These are phyloP conservation scores for Vicia villosa DNA, from an alignment of 306 rosid species.

Conservation along the genomic window DNA sequence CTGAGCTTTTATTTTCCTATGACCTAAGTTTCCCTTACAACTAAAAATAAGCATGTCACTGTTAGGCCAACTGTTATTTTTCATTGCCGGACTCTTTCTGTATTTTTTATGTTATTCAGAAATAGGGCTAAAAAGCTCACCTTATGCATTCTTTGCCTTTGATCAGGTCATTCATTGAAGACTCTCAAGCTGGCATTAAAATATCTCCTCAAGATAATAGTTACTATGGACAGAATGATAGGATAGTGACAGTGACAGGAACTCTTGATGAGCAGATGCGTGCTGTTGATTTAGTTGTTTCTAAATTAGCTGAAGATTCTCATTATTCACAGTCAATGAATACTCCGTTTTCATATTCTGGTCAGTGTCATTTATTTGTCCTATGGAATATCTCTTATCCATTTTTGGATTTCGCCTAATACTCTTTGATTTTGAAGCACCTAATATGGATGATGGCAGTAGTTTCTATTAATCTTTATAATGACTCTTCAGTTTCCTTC, in stretches of 20 bases:
- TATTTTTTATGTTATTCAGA: slow-evolving; percentile 28
- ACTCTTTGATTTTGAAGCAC: slow-evolving; percentile 12
- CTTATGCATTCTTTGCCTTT: slow-evolving; percentile 43
- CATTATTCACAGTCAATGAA: slow-evolving; percentile 90
- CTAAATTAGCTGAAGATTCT: slow-evolving; percentile 92
- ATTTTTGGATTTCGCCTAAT: background rate
- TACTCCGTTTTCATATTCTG: slow-evolving; percentile 92
- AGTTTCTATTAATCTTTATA: slow-evolving; percentile 12
- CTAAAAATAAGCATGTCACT: slow-evolving; percentile 10
- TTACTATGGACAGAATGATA: slow-evolving; percentile 86
- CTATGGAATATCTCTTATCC: slow-evolving; percentile 15
- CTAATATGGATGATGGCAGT: slow-evolving; percentile 17
- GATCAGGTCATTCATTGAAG: slow-evolving; percentile 95
- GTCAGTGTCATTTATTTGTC: slow-evolving; percentile 51
- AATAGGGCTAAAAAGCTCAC: slow-evolving; percentile 17
- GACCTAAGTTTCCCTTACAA: slow-evolving; percentile 3
- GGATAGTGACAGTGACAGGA: slow-evolving; percentile 94
- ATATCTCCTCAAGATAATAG: slow-evolving; percentile 99
- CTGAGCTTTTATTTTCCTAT: slow-evolving; percentile 19
- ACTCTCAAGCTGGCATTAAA: slow-evolving; percentile 95
- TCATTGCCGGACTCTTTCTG: slow-evolving; percentile 29
- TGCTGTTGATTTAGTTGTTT: slow-evolving; percentile 82
- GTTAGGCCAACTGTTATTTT: slow-evolving; percentile 26
- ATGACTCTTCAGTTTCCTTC: background rate
- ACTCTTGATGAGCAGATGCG: slow-evolving; percentile 92